Base-by-base conservation (phyloP, 176 grass and related monocot genomes). In the Elymus sibiricus region DNA sequence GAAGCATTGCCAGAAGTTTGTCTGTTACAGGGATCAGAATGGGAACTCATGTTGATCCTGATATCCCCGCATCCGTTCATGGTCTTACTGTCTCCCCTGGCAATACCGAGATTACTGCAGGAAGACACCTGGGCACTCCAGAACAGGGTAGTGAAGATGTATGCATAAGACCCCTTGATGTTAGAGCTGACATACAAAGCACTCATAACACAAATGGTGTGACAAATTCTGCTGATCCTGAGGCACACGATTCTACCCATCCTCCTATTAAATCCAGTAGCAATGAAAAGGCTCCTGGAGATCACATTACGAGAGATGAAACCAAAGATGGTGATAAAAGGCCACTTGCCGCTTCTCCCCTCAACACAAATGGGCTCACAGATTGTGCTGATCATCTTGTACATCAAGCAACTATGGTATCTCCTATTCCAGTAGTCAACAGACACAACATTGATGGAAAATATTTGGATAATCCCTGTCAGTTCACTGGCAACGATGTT, bases 301-400 rank as follows among this genome's bases (percentile, higher is more conserved):
- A 76, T 86, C 70, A 86, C 22, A 38, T 46, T 37, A 68, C 12
- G 31, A 62, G 61, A 42, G 78, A 70, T 76, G 70, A 76, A 81
- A 70, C 49, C 15, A 76, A 76, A 81, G 49, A 61, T 69, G 60
- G 32, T 76, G 77, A 49, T 74, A 76, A 65, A 58, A 26, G 26
- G 44, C 61, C 70, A 75, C 6, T 42, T 68, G 51, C 61, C 7
- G 32, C 58, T 75, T 31, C 34, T 46, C 28, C 21, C 43, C 67
- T 77, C 44, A 75, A 63, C 35, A 83, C 53, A 83, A 34, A 27
- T 31, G 34, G 85, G 70, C 61, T 38, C 16, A 55, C 78, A 38
- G 53, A 73, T 72, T 83, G 77, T 58, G 66, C 46, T 59, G 83
- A 47, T 85, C 78, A 15, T 77, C 42, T 83, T 91, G 15, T 78